Conservation (phyloP, 1,284 basidiomycete genomes). For the Waitea zeae region DNA sequence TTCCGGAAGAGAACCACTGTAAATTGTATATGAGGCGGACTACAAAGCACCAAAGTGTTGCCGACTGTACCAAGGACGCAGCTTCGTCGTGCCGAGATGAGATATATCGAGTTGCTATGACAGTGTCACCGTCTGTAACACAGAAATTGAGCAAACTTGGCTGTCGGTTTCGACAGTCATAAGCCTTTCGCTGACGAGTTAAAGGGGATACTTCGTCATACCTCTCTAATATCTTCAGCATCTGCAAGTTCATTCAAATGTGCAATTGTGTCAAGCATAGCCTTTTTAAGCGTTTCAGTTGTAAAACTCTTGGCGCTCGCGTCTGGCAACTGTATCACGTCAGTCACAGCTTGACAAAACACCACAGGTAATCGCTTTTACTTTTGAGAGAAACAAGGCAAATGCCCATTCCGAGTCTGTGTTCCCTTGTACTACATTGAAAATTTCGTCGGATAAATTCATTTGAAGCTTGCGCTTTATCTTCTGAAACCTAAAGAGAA, state of each 20-base stretch:
- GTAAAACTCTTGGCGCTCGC: constrained; percentile 57
- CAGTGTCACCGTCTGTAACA: constrained; percentile 85
- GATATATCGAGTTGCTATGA: constrained; percentile 91
- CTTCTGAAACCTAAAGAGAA: too few relatives aligned
- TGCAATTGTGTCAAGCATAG: constrained; percentile 78
- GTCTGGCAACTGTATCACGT: too few relatives aligned
- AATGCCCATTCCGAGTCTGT: constrained; percentile 98
- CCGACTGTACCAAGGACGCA: too few relatives aligned
- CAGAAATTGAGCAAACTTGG: constrained; percentile 94
- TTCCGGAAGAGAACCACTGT: constrained; percentile 91
- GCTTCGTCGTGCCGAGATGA: constrained; percentile 85
- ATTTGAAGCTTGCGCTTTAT: constrained; percentile 73
- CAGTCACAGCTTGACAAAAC: too few relatives aligned
- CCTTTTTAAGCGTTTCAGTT: constrained; percentile 44
- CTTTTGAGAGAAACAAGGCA: constrained; percentile 79
- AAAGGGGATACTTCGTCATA: constrained; percentile 16
- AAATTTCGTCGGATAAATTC: constrained; percentile 65
- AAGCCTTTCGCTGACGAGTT: neutral
- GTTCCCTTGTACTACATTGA: constrained; percentile 76
- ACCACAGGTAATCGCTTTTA: too few relatives aligned
- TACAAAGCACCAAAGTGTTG: too few relatives aligned
- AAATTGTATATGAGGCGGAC: too few relatives aligned
- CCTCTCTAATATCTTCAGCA: constrained; percentile 56
- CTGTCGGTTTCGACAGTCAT: constrained; percentile 23
- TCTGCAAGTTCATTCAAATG: constrained; percentile 65